phyloP scores from a whole-genome alignment of 2,329 filamentous ascomycete genomes.

The Bipolaris cookei region DNA sequence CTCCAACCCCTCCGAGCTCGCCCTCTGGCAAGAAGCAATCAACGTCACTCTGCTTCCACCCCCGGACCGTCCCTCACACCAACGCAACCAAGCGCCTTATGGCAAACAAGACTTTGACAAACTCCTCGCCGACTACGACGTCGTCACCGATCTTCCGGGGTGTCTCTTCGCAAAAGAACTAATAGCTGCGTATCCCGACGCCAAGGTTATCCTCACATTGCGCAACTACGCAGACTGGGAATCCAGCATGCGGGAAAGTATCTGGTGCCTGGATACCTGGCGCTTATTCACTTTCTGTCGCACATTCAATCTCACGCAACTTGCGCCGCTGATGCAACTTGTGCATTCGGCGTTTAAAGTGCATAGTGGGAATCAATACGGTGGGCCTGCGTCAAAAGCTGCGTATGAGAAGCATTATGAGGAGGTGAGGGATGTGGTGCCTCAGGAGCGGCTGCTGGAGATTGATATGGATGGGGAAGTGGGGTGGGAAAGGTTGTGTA shows the following conservation, averaged over 20 bases:
- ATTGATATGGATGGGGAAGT: slow-evolving; percentile 26
- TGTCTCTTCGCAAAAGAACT: slow-evolving; percentile 39
- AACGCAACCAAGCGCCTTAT: slow-evolving; percentile 27
- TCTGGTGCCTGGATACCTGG: slow-evolving; percentile 37
- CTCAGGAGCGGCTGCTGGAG: slow-evolving; percentile 32
- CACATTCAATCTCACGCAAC: slow-evolving; percentile 26
- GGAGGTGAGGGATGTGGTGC: slow-evolving; percentile 31
- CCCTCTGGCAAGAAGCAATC: slow-evolving; percentile 42
- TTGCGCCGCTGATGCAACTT: slow-evolving; percentile 33
- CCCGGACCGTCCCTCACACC: slow-evolving; percentile 13
- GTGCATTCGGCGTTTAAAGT: slow-evolving; percentile 31
- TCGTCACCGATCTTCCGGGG: slow-evolving; percentile 38
- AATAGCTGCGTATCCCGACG: slow-evolving; percentile 41
- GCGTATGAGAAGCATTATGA: slow-evolving; percentile 37
- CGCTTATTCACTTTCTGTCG: slow-evolving; percentile 27
- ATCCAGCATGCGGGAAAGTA: slow-evolving; percentile 31
- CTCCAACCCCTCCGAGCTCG: slow-evolving; percentile 25
- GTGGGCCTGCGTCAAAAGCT: slow-evolving; percentile 24
- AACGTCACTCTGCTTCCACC: slow-evolving; percentile 30
- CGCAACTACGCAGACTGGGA: slow-evolving; percentile 38
- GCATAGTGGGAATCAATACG: slow-evolving; percentile 35
- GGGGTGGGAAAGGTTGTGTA: slow-evolving; percentile 39
- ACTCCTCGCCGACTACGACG: slow-evolving; percentile 54
- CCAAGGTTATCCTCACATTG: slow-evolving; percentile 45
- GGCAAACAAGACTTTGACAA: slow-evolving; percentile 54